Conservation (phyloP, 192 early-diverging fungal genomes). For the Coemansia biformis region DNA sequence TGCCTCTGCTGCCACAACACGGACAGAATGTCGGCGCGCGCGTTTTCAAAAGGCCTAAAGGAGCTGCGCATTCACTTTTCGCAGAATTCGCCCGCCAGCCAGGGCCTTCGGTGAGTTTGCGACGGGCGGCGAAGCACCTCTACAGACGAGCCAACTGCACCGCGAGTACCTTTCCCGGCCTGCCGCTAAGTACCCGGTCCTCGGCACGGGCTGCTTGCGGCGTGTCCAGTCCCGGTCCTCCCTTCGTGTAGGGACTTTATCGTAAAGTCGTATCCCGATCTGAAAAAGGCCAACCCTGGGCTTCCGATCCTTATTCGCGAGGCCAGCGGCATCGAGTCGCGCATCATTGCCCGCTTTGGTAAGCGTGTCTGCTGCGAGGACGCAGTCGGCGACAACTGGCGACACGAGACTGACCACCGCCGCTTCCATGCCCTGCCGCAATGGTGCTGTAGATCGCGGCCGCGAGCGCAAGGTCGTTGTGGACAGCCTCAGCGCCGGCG, state of each 20-base stretch:
- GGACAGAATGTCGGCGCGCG: conserved; percentile 41
- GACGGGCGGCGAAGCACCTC: not conserved
- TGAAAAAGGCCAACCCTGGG: conserved; percentile 82
- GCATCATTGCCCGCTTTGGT: conserved; percentile 90
- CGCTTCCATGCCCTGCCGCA: not conserved
- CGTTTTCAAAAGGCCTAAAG: conserved; percentile 64
- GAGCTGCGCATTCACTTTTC: conserved; percentile 89
- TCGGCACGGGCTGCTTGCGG: no score
- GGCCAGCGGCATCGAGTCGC: conserved; percentile 73
- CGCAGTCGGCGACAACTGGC: no score
- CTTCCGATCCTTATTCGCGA: conserved; percentile 90
- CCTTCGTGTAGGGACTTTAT: conserved; percentile 85
- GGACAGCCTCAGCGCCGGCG: conserved; percentile 64
- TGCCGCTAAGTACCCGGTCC: no score
- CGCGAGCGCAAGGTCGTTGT: conserved; percentile 73
- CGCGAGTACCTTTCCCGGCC: no score
- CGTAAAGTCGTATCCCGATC: conserved; percentile 66
- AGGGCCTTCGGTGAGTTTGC: conserved; percentile 64
- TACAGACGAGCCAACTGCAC: no score
- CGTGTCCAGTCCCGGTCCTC: no score
- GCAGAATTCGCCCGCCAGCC: conserved; percentile 71
- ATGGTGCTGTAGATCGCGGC: conserved; percentile 60
- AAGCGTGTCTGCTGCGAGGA: conserved; percentile 26
- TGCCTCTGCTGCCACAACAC: no score
- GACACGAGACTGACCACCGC: no score